phyloP scores from a whole-genome alignment of 202 grass and related monocot genomes.

The Hordeum pubiflorum region DNA sequence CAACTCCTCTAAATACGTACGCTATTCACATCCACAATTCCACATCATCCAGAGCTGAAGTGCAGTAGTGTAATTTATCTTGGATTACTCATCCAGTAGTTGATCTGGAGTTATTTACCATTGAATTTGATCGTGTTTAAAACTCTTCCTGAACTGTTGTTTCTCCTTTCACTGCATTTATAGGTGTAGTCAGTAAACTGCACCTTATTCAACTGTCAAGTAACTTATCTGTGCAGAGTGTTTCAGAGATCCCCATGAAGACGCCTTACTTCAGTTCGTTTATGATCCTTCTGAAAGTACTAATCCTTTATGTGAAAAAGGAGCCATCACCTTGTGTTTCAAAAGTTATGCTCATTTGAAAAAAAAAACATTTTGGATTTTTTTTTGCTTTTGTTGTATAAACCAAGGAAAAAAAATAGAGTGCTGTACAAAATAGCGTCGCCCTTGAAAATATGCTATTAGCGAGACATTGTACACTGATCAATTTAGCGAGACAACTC shows the following conservation, averaged over 20 bases:
- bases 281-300: background rate
- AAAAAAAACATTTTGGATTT: background rate
- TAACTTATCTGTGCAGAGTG: background rate
- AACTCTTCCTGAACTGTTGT: background rate
- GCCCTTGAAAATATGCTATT: too few relatives aligned
- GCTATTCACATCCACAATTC: background rate
- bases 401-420: too few relatives aligned
- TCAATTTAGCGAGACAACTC: too few relatives aligned
- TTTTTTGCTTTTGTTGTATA: background rate
- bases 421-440: too few relatives aligned
- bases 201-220: background rate
- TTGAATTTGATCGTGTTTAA: background rate
- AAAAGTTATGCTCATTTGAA: background rate
- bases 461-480: too few relatives aligned
- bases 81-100: background rate
- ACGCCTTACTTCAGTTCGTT: background rate
- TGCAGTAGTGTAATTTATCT: background rate
- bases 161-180: background rate
- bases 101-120: background rate
- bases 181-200: slow-evolving; percentile 4
- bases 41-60: background rate
- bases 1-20: background rate
- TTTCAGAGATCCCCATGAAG: background rate
- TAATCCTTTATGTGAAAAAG: background rate
- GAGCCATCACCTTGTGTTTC: background rate